Base-by-base conservation (phyloP, 176 grass and related monocot genomes). In the Phragmites australis region DNA sequence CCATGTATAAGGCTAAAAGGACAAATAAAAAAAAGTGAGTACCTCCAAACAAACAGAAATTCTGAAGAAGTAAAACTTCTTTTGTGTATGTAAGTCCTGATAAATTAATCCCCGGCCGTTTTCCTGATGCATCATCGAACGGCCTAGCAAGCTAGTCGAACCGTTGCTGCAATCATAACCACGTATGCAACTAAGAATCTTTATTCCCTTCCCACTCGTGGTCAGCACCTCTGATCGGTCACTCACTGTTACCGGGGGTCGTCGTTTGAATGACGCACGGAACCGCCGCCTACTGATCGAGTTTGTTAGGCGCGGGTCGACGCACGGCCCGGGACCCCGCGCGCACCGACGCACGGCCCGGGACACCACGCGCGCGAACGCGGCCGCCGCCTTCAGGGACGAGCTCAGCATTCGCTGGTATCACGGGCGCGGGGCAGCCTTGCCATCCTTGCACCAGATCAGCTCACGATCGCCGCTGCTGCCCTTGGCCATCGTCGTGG, bases 121-220 rank as follows among this genome's bases (percentile, higher is more conserved):
- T 46, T 41, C 42, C 39, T 21, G 15, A 55, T 6, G 34, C 63
- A 8, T 39, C 79, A 48, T 27, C 14, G 9, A 56, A 56, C 64
- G 76, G 47, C 31, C 45, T 11, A 52, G 1, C 34, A 21, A 15
- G 11, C 1, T 11, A 49, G 74, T 9, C 17, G 5, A 12, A 39
- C 14, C 27, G 68, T 5, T 82, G 12, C 16, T 17, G 62, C 57
- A 50, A 82, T 73, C 30, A 19, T 7, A 4, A 49, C 32, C 72
- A 18, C 29, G 59, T 29, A 63, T 18, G 59, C 29, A 63, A 34
- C 29, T n/a, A n/a, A n/a, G n/a, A n/a, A 8, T 19, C n/a, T 8
- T 76, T 78, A 52, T 78, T 78, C 75, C 44, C 75, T 65, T 51
- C 59, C 29, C 45, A 25, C 45, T 34, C 75, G 10, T 30, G 32